These are phyloP conservation scores for Pseudophaeomoniella oleicola DNA, from an alignment of 2,329 filamentous ascomycete genomes.

Conservation along the genomic window DNA sequence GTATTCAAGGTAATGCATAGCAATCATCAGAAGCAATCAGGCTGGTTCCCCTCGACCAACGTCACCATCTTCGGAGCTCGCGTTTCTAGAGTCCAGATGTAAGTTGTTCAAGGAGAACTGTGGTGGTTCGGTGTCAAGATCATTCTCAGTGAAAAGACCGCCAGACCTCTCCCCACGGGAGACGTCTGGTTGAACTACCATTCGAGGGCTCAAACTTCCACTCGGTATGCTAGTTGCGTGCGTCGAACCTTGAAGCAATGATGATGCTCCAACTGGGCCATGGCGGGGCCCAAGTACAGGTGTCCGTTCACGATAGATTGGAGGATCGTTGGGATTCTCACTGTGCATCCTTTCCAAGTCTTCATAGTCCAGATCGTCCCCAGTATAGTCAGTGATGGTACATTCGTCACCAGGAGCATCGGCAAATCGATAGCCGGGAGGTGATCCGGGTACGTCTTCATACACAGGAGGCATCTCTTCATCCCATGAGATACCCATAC, in stretches of 20 bases:
- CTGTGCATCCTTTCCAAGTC: slow-evolving; percentile 31
- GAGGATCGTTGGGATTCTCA: slow-evolving; percentile 14
- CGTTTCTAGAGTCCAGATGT: not conserved
- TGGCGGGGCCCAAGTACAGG: not conserved
- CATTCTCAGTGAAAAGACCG: slow-evolving; percentile 9
- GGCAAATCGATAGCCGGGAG: slow-evolving; percentile 49
- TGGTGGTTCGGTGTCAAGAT: slow-evolving; percentile 10
- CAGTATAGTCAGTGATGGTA: slow-evolving; percentile 24
- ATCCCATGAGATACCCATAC: slow-evolving; percentile 90
- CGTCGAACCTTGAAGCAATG: slow-evolving; percentile 5
- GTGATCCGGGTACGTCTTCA: slow-evolving; percentile 77
- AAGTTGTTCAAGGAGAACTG: slow-evolving; percentile 1
- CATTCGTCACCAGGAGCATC: slow-evolving; percentile 15
- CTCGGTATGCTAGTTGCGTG: not conserved
- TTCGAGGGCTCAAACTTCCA: not conserved
- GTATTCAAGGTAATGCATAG: no score
- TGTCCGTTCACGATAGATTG: slow-evolving; percentile 5
- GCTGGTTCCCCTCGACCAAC: not conserved
- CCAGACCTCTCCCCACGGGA: slow-evolving; percentile 3
- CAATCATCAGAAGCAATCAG: not conserved
- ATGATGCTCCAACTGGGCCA: not conserved
- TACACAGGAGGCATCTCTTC: slow-evolving; percentile 91
- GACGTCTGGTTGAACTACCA: slow-evolving; percentile 3
- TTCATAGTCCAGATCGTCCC: slow-evolving; percentile 28
- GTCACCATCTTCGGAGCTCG: not conserved